Percentiles rank a stretch among this genome's conserved stretches.
phyloP scores from a whole-genome alignment of 2,329 filamentous ascomycete species.

The Fragosphaeria purpurea region DNA sequence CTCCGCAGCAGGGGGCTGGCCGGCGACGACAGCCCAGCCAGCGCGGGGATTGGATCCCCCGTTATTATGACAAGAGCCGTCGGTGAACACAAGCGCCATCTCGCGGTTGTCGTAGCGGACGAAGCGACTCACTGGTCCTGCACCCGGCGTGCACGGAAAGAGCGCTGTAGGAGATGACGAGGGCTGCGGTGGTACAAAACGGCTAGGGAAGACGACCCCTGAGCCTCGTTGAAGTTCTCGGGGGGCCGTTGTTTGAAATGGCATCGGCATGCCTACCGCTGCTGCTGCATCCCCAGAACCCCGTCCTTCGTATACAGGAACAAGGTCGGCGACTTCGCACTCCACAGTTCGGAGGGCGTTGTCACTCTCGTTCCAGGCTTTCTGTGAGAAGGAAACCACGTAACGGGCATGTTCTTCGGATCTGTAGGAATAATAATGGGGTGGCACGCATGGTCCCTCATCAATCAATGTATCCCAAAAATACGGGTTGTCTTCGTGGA shows the following conservation, averaged over 20 bases:
- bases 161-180: constrained; percentile 14
- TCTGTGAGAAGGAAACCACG: constrained; percentile 5
- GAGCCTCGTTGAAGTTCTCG: no score
- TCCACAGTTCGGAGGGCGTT: constrained; percentile 11
- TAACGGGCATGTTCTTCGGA: constrained; percentile 8
- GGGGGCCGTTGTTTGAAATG: no score
- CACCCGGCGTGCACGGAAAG: constrained; percentile 18
- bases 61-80: constrained; percentile 30
- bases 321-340: constrained; percentile 5
- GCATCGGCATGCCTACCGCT: constrained; percentile 10
- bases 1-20: constrained; percentile 17
- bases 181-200: no score
- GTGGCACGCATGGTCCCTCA: neutral
- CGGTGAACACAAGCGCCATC: constrained; percentile 9
- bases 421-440: neutral
- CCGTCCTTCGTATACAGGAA: constrained; percentile 1
- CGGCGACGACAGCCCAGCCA: constrained; percentile 27
- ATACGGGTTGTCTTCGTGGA: constrained; percentile 12
- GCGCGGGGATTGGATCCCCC: constrained; percentile 13
- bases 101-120: neutral
- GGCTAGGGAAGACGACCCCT: no score
- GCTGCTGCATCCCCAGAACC: neutral
- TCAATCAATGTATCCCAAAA: constrained; percentile 13
- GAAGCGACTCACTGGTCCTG: neutral
- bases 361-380: constrained; percentile 13